Evolutionary conservation across 305 asterid species (phyloP).

Genomic region (Fraxinus sp.): DNA sequence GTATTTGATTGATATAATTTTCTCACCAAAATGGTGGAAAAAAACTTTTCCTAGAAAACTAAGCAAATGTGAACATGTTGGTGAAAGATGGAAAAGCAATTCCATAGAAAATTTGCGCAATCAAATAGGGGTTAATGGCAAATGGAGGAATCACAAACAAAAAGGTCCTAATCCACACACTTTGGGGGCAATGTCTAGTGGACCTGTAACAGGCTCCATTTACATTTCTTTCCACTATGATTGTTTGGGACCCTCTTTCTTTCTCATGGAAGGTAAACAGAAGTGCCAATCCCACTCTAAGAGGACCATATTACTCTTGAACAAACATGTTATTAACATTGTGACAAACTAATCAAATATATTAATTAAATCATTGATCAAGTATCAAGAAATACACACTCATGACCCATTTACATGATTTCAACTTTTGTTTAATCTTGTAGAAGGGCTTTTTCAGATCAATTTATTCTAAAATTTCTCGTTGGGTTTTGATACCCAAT

Average conservation of each 20-base stretch:
- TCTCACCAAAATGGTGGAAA: too few species aligned
- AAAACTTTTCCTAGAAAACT: too few species aligned
- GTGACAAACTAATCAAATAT: neutral
- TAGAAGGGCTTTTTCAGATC: too few species aligned
- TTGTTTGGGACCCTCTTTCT: neutral
- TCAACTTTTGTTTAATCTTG: too few species aligned
- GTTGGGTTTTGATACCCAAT: too few species aligned
- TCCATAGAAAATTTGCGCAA: too few species aligned
- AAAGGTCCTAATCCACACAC: neutral
- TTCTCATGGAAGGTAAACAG: neutral
- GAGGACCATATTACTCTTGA: slow-evolving; percentile 10
- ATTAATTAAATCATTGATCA: neutral
- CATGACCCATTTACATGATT: neutral
- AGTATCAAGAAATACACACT: neutral
- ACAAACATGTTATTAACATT: neutral
- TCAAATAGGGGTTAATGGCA: neutral
- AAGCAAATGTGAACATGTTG: too few species aligned
- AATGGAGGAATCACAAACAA: neutral
- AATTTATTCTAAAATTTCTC: too few species aligned
- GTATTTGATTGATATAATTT: too few species aligned
- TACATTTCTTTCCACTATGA: neutral
- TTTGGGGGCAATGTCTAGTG: neutral
- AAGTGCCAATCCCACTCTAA: slow-evolving; percentile 14
- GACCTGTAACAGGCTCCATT: slow-evolving; percentile 21
- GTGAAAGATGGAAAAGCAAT: too few species aligned